Evolutionary conservation across 257 asterid species (phyloP), one percentile per base, ranked within the genome.

Genomic region (Asclepias syriaca): DNA sequence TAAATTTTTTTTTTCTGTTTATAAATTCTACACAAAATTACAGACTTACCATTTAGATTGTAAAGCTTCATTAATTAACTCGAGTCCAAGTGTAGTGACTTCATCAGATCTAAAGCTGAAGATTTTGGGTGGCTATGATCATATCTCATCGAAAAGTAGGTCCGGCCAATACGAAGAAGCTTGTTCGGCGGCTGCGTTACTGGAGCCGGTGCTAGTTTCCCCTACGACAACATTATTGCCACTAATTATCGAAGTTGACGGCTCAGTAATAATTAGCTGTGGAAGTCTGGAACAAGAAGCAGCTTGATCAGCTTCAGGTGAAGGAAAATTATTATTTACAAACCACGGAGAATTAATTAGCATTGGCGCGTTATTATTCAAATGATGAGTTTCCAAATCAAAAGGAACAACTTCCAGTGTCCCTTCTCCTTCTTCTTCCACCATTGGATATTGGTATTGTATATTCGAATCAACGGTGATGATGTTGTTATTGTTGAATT

Each of bases 391-490:
- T 77, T 76, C 74, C 58, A 77, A 73, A 68, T 71, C 56, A 82
- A 87, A 77, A 76, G 96, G 89, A 65, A 75, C 48, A 8, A 43
- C 10, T 8, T 6, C 81, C 72, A 80, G 86, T 75, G 80, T 78
- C 70, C 83, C 55, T 13, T 12, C 85, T 24, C 27, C 27, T 22
- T 88, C 88, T 79, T 84, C 55, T 13, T 2, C 85, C n/a, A 88
- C 88, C 80, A 84, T 29, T 61, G 59, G 27, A 32, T 56, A 76
- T 64, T 82, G 79, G 73, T 34, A 34, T 34, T 34, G 39, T 3
- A 34, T 34, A 34, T 14, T 67, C 75, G 5, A 72, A 65, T 50
- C 18, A 50, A 14, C 6, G 66, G 65, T 77, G 14, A 46, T 64
- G 7, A 29, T 21, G 48, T 29, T 29, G 34, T 29, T 29, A 29